Conservation (phyloP, 164 flowering plant species). For the Sextonia rubra region DNA sequence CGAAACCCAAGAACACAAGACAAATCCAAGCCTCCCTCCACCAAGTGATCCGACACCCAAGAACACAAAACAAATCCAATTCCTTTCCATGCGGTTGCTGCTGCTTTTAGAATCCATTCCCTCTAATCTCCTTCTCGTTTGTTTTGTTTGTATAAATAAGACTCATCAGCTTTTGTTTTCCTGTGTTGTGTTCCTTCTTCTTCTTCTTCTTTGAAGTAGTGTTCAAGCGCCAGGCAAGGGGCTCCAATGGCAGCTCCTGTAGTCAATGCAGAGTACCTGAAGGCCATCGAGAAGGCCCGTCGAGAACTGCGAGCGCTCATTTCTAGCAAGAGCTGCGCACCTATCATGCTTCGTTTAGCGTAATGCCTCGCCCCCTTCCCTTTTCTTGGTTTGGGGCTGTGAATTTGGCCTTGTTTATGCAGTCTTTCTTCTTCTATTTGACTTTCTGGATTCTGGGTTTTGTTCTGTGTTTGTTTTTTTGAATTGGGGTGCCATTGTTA, state of each 20-base stretch:
- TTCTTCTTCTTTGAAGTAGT: slow-evolving; percentile 2
- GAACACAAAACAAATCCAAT: neutral
- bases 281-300: slow-evolving; percentile 82
- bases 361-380: slow-evolving; percentile 22
- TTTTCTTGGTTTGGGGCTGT: neutral
- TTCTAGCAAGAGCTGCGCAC: slow-evolving; percentile 77
- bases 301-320: slow-evolving; percentile 89
- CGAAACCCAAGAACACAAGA: neutral
- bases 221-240: neutral
- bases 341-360: slow-evolving; percentile 98
- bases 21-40: neutral
- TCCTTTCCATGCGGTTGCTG: neutral
- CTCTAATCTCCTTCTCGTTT: neutral
- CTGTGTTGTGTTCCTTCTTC: neutral
- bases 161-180: neutral
- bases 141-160: neutral
- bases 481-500: neutral
- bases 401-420: neutral
- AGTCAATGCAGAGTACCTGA: slow-evolving; percentile 76
- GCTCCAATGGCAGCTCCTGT: slow-evolving; percentile 65
- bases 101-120: neutral
- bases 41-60: neutral
- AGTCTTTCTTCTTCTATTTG: neutral
- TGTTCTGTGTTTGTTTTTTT: neutral
- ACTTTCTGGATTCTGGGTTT: neutral